Percentiles rank a stretch among this genome's conserved stretches.
Evolutionary conservation across 805 yeast species (phyloP).

Genomic region (Yamadazyma akitaensis): DNA sequence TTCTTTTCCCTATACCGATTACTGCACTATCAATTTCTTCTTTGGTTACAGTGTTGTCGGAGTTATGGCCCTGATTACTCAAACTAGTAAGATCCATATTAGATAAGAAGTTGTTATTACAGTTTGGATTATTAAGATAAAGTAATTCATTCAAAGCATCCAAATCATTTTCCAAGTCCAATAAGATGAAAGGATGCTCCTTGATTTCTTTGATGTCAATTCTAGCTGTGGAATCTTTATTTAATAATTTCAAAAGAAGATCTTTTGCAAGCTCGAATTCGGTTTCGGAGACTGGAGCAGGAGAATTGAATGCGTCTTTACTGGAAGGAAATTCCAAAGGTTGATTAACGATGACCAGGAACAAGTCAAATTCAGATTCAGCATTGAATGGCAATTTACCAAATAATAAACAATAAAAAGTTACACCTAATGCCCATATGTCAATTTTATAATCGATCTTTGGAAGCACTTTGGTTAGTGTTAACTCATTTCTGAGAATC

Average conservation of each 20-base stretch:
- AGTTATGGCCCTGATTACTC: background rate
- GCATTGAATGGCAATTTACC: conserved; percentile 90
- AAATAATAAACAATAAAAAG: conserved; percentile 80
- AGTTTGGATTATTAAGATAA: conserved; percentile 24
- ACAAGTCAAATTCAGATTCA: conserved; percentile 79
- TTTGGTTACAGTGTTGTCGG: conserved; percentile 50
- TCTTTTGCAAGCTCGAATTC: conserved; percentile 54
- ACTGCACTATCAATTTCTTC: conserved; percentile 78
- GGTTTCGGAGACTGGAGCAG: conserved; percentile 34
- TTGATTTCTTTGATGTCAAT: conserved; percentile 71
- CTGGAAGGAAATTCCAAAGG: conserved; percentile 54
- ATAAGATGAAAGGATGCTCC: conserved; percentile 61
- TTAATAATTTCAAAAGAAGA: conserved; percentile 56
- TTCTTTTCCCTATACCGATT: conserved; percentile 70
- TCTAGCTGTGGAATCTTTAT: conserved; percentile 67
- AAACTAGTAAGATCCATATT: conserved; percentile 1
- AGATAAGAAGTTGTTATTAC: conserved; percentile 1
- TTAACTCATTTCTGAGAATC: conserved; percentile 19
- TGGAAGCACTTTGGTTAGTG: conserved; percentile 27
- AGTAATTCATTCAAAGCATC: conserved; percentile 35
- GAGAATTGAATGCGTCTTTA: conserved; percentile 33
- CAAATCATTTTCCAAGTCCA: conserved; percentile 38
- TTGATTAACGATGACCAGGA: conserved; percentile 72
- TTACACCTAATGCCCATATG: conserved; percentile 97
- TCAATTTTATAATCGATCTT: conserved; percentile 80